Base-by-base conservation (phyloP, 768 basidiomycete genomes). In the Coprinellus micaceus region DNA sequence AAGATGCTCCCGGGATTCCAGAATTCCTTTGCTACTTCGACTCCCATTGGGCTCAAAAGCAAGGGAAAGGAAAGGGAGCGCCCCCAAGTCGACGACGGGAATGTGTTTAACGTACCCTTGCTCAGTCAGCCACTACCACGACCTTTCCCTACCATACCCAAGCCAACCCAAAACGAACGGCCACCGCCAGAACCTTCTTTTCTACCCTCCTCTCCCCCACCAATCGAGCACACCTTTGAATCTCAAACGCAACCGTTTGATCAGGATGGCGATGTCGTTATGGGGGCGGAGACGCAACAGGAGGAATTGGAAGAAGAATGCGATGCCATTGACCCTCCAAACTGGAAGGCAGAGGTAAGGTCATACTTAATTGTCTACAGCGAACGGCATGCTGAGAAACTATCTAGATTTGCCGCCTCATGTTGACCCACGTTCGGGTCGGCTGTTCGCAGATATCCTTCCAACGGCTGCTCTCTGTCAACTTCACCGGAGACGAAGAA, bases 341-440 rank as follows among this genome's bases (percentile, higher is more conserved):
- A 82, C 58, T 82, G 82, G 81, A 79, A 74, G 56, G 71, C 74
- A 17, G 80, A 85, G 75, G 88, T 89, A 65, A 21, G 70, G 11
- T 12, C 45, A 40, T 17, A 15, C 26, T 9, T 30, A 12, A 24
- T 37, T 13, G 37, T 39, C 10, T 10, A 26, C 37, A 10, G 7
- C 12, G 22, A n/a, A 52, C 49, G 51, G 37, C 39, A 22, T 21
- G 22, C 26, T 37, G 3, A 44, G 19, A 53, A 13, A 43, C 2
- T 19, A n/a, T 46, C 43, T 59, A 90, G 88, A 69, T 89, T 46
- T 82, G 80, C 59, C 76, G 80, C 40, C 74, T 86, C 26, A 66
- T 89, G n/a, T 63, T 89, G 52, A 82, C 79, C 0, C 88, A 90
- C 66, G 71, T 72, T 2, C 66, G 72, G 28, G 70, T 72, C 1